These are phyloP conservation scores for Neospora caninum DNA, from an alignment of 169 alveolate genomes.

Conservation along the genomic window DNA sequence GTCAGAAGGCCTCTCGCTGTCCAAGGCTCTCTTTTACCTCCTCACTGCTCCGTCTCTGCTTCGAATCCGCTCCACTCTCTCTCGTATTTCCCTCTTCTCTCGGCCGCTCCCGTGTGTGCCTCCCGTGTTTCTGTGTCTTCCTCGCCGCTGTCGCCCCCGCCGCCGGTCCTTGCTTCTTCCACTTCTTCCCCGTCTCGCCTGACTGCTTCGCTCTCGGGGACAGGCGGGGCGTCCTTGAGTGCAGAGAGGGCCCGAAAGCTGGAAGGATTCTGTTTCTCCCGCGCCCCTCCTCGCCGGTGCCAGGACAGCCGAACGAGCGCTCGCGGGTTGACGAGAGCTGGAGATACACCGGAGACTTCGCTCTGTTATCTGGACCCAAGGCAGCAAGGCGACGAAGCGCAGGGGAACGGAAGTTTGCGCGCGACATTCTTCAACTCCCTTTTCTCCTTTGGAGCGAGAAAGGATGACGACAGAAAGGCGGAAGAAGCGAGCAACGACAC, in stretches of 20 bases:
- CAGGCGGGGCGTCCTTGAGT: too few relatives aligned
- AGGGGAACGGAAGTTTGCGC: background rate
- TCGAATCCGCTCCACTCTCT: background rate
- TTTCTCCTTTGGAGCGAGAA: background rate
- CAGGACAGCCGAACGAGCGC: too few relatives aligned
- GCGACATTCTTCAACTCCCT: background rate
- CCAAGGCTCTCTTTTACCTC: background rate
- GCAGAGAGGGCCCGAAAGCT: too few relatives aligned
- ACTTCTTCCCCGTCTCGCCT: background rate
- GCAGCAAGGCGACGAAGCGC: background rate
- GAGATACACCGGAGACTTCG: background rate
- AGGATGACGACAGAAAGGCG: background rate
- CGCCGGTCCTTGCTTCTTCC: background rate
- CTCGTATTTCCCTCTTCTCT: background rate
- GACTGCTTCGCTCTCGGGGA: background rate
- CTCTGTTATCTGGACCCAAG: background rate
- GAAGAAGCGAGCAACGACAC: background rate
- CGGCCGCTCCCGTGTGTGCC: background rate
- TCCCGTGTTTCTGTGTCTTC: background rate
- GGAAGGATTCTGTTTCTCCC: too few relatives aligned
- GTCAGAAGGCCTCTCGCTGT: too few relatives aligned
- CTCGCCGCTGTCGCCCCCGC: background rate
- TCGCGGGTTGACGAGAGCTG: too few relatives aligned
- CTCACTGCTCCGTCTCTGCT: background rate
- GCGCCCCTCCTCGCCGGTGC: too few relatives aligned